Base-by-base conservation (phyloP, 176 grass and related monocot species). In the Urochloa ruziziensis region DNA sequence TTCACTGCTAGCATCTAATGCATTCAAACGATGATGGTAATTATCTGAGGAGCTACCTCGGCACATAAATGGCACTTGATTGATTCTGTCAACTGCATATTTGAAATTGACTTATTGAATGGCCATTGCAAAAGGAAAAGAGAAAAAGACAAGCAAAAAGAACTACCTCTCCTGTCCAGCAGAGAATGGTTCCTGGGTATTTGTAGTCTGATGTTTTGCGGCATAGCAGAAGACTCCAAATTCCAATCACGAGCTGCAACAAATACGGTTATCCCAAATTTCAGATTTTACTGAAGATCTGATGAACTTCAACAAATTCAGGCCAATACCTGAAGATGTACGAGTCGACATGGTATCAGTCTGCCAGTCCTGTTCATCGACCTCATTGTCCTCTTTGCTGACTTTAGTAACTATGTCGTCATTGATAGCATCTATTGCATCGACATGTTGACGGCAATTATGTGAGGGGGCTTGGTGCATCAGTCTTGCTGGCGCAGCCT, bases 401-500 rank as follows among this genome's bases (percentile, higher is more conserved):
- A 89, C 83, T 86, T 86, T 90, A 74, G 88, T 78, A 72, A 90
- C 70, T 86, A 78, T 90, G 83, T 83, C 82, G 47, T 86, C 78
- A 58, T 82, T 78, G 73, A 66, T 52, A 86, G 73, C 78, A 82
- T 90, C 83, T 70, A 86, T 77, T 65, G 78, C 72, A 34, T 78
- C 83, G 23, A 82, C 37, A 18, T 56, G 73, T 35, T 79, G 32
- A 47, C 25, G 65, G n/a, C n/a, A n/a, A n/a, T n/a, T n/a, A n/a
- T n/a, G n/a, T n/a, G n/a, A n/a, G n/a, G n/a, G n/a, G n/a, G 56
- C 46, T 86, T 72, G 65, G 78, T 64, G 63, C 56, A 90, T 86
- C 56, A 75, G 77, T 71, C 78, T 76, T 77, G 72, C 78, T 37
- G 88, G 83, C 2, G 72, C 85, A 53, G 83, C 73, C 47, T 77